Percentiles rank a stretch among this genome's conserved stretches.
phyloP scores from a whole-genome alignment of 305 asterid genomes.

The Galium porrigens region DNA sequence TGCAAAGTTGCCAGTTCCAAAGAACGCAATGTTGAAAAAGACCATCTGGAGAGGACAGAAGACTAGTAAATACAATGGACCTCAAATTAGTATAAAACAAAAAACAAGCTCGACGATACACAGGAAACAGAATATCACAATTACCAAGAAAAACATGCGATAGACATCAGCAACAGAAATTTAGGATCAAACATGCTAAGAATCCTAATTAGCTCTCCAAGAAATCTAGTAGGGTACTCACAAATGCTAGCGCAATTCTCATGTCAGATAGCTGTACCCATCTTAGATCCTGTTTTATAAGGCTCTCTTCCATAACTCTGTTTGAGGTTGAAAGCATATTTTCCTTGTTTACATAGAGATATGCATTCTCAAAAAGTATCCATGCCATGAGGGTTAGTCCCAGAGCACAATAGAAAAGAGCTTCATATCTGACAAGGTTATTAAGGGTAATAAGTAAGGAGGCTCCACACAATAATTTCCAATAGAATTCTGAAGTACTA shows the following conservation, averaged over 20 bases:
- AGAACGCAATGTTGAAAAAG: conserved; percentile 88
- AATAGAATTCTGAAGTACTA: background rate
- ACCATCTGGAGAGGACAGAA: conserved; percentile 47
- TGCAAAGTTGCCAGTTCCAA: conserved; percentile 95
- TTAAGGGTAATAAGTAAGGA: conserved; percentile 7
- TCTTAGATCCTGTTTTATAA: conserved; percentile 31
- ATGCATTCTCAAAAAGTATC: conserved; percentile 67
- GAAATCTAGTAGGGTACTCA: conserved; percentile 25
- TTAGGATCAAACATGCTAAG: background rate
- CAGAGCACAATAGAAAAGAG: conserved; percentile 77
- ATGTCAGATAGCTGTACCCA: conserved; percentile 58
- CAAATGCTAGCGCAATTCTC: conserved; percentile 82
- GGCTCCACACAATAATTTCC: background rate
- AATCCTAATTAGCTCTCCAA: background rate
- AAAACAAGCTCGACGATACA: background rate
- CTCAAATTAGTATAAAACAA: background rate
- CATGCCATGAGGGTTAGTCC: conserved; percentile 81
- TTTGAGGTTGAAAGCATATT: conserved; percentile 30
- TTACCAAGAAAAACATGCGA: background rate
- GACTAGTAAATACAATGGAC: background rate
- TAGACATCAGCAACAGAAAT: background rate
- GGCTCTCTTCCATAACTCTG: conserved; percentile 32
- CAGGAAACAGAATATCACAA: background rate
- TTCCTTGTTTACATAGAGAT: conserved; percentile 33
- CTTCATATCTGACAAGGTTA: conserved; percentile 70